Evolutionary conservation across 2,329 filamentous ascomycete genomes (phyloP), one percentile per base, ranked within the genome.

Genomic region (Apiospora marii): DNA sequence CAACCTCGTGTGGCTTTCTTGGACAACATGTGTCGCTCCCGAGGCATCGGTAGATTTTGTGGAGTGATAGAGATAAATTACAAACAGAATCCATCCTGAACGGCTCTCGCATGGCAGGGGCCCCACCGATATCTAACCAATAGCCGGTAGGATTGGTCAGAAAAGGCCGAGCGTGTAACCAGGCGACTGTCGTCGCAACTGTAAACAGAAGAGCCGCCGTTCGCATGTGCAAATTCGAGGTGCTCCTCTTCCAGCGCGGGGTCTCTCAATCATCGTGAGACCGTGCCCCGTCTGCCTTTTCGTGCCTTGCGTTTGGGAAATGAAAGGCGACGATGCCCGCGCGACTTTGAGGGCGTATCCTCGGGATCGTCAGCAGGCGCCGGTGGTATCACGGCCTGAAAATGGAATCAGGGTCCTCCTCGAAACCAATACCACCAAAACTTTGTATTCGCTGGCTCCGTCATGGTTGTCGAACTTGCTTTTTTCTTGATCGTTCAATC

Each of bases 1-100:
- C 22, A 6, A 49, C 46, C 46, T 49, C 46, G 49, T 53, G 49
- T 37, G 53, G 46, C 13, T 30, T 19, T 22, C 53, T 61, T n/a
- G 22, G 53, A 61, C 53, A 27, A 61, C 53, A 61, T 61, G 53
- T 61, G 53, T 46, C 68, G 48, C 48, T 69, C 34, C 58, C 58
- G 58, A 64, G 30, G 58, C 58, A 64, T 37, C 58, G 68, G 68
- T 37, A 51, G 68, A 44, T 41, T 34, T 44, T 37, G 44, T 49
- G 48, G 67, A 69, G 67, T 34, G 27, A n/a, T 24, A 16, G 34
- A 27, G 43, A 58, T 58, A 70, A 70, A 30, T 70, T 70, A 70
- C 68, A 70, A 70, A 70, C 46, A 30, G 68, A 70, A 70, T 70
- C 68, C 68, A 70, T 70, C 16, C 10, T 7, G 30, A 64, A 37